phyloP scores from a whole-genome alignment of 1,284 basidiomycete genomes.

The Puccinia coronata region DNA sequence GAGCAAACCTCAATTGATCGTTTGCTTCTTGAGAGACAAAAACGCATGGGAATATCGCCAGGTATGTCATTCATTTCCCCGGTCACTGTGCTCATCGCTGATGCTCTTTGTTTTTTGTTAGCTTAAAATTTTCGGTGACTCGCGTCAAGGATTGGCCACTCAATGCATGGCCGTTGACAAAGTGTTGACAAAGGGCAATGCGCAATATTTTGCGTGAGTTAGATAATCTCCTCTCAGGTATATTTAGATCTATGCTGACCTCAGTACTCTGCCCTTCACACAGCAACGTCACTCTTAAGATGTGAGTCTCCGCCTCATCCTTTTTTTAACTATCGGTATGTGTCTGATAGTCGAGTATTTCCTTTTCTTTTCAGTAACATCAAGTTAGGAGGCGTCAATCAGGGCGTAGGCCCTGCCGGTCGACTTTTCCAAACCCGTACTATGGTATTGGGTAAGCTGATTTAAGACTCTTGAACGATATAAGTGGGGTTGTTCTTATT shows the following conservation, averaged over 20 bases:
- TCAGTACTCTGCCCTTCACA: background rate
- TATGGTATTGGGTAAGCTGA: slow-evolving; percentile 42
- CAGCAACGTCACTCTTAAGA: slow-evolving; percentile 45
- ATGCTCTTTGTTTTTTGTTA: background rate
- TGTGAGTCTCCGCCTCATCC: slow-evolving; percentile 16
- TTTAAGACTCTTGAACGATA: background rate
- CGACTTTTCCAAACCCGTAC: slow-evolving; percentile 35
- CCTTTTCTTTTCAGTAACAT: slow-evolving; percentile 28
- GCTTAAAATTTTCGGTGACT: slow-evolving; percentile 48
- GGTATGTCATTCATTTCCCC: slow-evolving; percentile 3
- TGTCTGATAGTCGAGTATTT: too few species aligned
- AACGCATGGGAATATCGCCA: slow-evolving; percentile 46
- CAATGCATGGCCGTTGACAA: slow-evolving; percentile 44
- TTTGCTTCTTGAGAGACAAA: slow-evolving; percentile 40
- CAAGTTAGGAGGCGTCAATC: slow-evolving; percentile 49
- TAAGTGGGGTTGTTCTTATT: background rate
- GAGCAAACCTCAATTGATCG: slow-evolving; percentile 41
- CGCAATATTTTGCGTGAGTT: slow-evolving; percentile 49
- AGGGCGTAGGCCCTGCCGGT: slow-evolving; percentile 3
- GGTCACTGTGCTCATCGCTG: background rate
- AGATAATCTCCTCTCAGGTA: background rate
- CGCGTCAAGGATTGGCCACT: slow-evolving; percentile 33
- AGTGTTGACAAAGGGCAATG: slow-evolving; percentile 30
- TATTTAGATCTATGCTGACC: background rate
- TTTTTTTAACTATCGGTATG: too few species aligned